Evolutionary conservation across 129 eudicot species (phyloP), one percentile per base, ranked within the genome.

Genomic region (Dittrichia graveolens): DNA sequence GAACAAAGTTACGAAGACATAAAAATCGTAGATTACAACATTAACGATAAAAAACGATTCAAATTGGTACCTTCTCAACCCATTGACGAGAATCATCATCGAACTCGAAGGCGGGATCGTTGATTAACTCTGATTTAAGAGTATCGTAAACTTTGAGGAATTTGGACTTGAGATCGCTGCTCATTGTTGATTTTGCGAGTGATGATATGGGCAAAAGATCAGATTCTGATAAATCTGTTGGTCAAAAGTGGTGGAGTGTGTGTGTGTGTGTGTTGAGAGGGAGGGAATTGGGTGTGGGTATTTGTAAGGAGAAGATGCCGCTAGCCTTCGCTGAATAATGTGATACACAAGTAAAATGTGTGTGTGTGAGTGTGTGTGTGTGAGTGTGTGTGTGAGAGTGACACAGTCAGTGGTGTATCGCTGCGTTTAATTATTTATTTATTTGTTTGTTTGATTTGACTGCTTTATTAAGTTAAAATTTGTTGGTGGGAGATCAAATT

Each of bases 61-160:
- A 60, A 47, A 54, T 43, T 44, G 31, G 31, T 78, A 91, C 97
- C 95, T 87, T 75, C 3, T 91, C 91, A 15, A 91, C 82, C 97
- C 97, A 91, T 64, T 86, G 91, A 57, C 96, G 96, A 50, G 97
- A 88, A 76, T 74, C 87, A 14, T 86, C 83, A 5, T 86, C 85
- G 66, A 84, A 91, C 15, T 91, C 97, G 71, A 91, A 91, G 61
- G 88, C 92, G 41, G 97, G 90, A 71, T 91, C 97, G 54, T 74
- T 74, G 5, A 88, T 81, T 3, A 91, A 76, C 72, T 91, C 93
- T 2, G 89, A 78, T 83, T 91, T 91, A 9, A 91, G 80, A 45
- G 85, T 80, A 15, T 70, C 34, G 76, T 88, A 91, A 1, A 91
- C 97, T 45, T 88, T 69, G 8, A 86, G 69, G 52, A 91, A 91